Evolutionary conservation across 331 rosid genomes (phyloP).

Genomic region (Erythrophleum ivorense): DNA sequence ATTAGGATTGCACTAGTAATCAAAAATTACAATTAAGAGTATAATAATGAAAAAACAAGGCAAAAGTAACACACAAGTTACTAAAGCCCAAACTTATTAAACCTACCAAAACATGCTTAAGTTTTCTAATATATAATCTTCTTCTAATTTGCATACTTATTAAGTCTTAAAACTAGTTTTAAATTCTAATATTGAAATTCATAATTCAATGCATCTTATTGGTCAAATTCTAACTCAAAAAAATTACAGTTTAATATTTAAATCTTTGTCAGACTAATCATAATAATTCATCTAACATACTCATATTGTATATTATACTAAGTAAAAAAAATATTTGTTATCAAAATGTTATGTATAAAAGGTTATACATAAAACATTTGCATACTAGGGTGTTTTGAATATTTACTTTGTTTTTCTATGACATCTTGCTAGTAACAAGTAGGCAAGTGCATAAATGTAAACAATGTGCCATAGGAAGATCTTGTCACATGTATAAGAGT

Average conservation of each 20-base stretch:
- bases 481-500: not conserved
- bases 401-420: conserved; percentile 13
- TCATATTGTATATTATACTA: not conserved
- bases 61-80: too few relatives aligned
- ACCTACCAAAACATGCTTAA: too few relatives aligned
- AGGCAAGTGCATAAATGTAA: conserved; percentile 24
- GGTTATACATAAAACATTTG: not conserved
- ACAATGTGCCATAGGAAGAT: not conserved
- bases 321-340: not conserved
- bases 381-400: not conserved
- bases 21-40: too few relatives aligned
- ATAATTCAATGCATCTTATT: not conserved
- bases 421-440: not conserved
- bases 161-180: not conserved
- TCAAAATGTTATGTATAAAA: not conserved
- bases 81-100: too few relatives aligned
- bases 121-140: not conserved
- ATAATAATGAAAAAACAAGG: not conserved
- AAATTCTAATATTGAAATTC: too few relatives aligned
- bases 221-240: not conserved
- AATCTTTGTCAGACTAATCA: conserved; percentile 1
- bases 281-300: not conserved
- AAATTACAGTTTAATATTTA: not conserved
- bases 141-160: too few relatives aligned
- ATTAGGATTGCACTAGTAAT: not conserved